Base-by-base conservation (phyloP, 345 rosid genomes). In the Hibiscus tridactylites region DNA sequence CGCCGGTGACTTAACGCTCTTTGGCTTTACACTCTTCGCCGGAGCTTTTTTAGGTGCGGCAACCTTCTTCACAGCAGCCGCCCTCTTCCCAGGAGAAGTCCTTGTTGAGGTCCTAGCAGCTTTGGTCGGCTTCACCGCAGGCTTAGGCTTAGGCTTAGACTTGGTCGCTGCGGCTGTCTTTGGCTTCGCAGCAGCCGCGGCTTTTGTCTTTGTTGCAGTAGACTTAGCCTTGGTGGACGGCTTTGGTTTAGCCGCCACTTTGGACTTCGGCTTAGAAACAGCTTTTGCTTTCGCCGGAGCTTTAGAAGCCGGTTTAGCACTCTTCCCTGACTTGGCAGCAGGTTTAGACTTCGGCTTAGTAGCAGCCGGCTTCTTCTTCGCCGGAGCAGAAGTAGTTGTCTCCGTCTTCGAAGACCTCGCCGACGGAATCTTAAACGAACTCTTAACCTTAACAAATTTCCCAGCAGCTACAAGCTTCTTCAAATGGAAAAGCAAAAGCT, bases 391-490 rank as follows among this genome's bases (percentile, higher is more conserved):
- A 0, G 79, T 4, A 2, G 75, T n/a, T 3, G 73, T 11, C 1
- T 13, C 44, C 16, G 81, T 79, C 76, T 80, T 78, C 35, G 81
- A 73, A 58, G 89, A 75, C 37, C 52, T 83, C 42, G 75, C 82
- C 0, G 96, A 26, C 0, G 96, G 92, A 1, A 92, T 75, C 79
- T 92, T 92, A 78, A 84, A 92, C 3, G 98, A 92, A 19, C 74
- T 83, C 39, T 90, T 92, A 59, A 90, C 91, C 69, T 92, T 92
- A 3, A 84, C 88, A 28, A 92, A 67, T 77, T 86, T 90, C 28
- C 75, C 96, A 2, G 90, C 63, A 35, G 85, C 75, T 2, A 87
- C 94, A 2, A 88, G 89, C 82, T 88, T 86, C 82, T 87, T 92
- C 73, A 92, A 76, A 73, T 86, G 84, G 13, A 80, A 77, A 6